Evolutionary conservation across 2,329 filamentous ascomycete genomes (phyloP), one percentile per base, ranked within the genome.

Genomic region (Aspergillus sp.): DNA sequence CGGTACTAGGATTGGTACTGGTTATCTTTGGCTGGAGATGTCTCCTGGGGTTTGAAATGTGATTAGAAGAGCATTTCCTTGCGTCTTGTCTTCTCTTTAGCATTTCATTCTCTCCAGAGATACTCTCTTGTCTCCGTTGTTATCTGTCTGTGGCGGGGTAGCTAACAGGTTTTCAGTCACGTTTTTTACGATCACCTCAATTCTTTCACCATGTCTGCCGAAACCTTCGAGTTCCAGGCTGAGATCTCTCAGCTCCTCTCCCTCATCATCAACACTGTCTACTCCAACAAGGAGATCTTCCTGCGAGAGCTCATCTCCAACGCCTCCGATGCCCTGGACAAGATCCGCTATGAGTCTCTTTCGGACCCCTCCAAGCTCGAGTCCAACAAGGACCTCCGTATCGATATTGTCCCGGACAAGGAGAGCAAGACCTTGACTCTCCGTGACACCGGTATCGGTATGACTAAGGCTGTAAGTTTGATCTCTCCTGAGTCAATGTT

Each of bases 241-340:
- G 93, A 98, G 87, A 98, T 98, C 72, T 97, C 91, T 86, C 93
- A 98, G 88, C 88, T 98, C 60, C 86, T 98, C 71, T 89, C 85
- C 62, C 87, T 98, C 72, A 98, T 98, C 77, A 98, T 98, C 83
- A 98, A 98, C 87, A 97, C 93, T 60, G 93, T 98, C 79, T 98
- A 97, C 82, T 96, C 90, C 64, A 98, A 98, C 86, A 98, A 98
- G 82, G 93, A 97, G 78, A 97, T 98, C 72, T 98, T 98, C 85
- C 78, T 98, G 66, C 81, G 93, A 85, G 93, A 98, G 78, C 72
- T 98, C 64, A 88, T 98, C 68, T 97, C 93, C 77, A 98, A 98
- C 78, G 85, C 86, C 69, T 97, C 91, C 66, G 93, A 98, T 85
- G 93, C 93, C 52, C 82, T 98, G 64, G 93, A 98, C 86, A 98